Evolutionary conservation across 2,329 filamentous ascomycete genomes (phyloP), one percentile per base, ranked within the genome.

Genomic region (Fusarium foetens): DNA sequence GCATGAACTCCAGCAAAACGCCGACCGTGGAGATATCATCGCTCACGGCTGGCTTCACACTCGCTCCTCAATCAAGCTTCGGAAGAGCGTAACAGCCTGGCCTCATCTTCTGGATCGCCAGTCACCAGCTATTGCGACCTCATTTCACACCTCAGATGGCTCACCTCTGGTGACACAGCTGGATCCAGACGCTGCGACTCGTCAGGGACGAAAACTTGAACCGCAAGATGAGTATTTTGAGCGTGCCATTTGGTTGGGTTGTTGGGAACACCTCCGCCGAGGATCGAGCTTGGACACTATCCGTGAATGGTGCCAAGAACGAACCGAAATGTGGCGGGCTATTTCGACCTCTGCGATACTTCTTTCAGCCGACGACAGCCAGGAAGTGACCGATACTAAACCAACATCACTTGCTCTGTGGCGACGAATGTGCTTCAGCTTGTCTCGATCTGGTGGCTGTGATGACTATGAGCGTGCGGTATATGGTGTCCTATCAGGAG

Each of bases 21-120:
- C 93, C 17, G 93, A 95, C 66, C 87, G 93, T 76, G 92, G 93
- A 14, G 93, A 95, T 54, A 90, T 95, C 14, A 93, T 96, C 84
- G 91, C 93, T 33, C 91, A 94, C 79, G 95, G 95, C 43, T 98
- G 95, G 93, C 89, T 98, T 70, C 94, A 97, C 80, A 98, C 96
- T 1, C 93, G 94, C 71, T 90, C 93, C 65, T 91, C 92, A 52
- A 94, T 99, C 81, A 99, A 99, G 84, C 89, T 93, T 63, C 90
- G 94, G 79, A 99, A 98, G 84, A 91, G 92, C 64, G 84, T 96
- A 72, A 89, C 93, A 66, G 88, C 89, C 33, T 91, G 89, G 85
- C 87, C 88, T 39, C 88, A 90, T 66, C 84, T 90, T 11, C 82
- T 94, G 27, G 91, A 93, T 63, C 90, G 90, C 5, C 85, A 88